Evolutionary conservation across 202 grass and related monocot species (phyloP).

Genomic region (Setaria italica): DNA sequence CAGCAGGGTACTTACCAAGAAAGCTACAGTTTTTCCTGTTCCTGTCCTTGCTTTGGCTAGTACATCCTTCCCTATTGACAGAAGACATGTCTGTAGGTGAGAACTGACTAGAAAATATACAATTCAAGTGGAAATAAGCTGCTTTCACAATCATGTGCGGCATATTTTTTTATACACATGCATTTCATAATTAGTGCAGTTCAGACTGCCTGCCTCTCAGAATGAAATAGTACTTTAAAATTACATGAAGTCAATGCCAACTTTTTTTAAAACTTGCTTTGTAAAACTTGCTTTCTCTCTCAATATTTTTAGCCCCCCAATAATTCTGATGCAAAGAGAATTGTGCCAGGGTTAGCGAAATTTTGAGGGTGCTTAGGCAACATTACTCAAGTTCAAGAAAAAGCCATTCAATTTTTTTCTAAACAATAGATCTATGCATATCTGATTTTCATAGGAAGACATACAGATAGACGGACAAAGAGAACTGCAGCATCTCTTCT

Average conservation of each 20-base stretch:
- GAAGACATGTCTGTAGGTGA: conserved; percentile 10
- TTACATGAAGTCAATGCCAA: not conserved
- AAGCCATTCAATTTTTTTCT: not conserved
- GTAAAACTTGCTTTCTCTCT: not conserved
- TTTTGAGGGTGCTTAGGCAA: not conserved
- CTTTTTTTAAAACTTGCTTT: not conserved
- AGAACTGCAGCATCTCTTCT: not conserved
- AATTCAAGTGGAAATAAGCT: conserved; percentile 37
- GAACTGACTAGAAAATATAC: conserved; percentile 26
- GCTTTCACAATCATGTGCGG: not conserved
- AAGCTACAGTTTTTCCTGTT: conserved; percentile 97
- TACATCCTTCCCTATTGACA: conserved; percentile 89
- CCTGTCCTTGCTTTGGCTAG: conserved; percentile 98
- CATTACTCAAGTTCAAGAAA: not conserved
- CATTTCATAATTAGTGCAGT: not conserved
- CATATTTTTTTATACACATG: not conserved
- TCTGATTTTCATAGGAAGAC: not conserved
- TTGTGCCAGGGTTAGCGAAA: conserved; percentile 6
- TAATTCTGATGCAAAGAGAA: not conserved
- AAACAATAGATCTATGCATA: not conserved
- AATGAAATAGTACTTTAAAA: conserved; percentile 28
- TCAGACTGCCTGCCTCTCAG: not conserved
- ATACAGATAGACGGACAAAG: not conserved
- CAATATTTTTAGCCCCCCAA: not conserved
- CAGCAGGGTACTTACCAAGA: conserved; percentile 72